Conservation (phyloP, 2,329 filamentous ascomycete species). For the Colletotrichum coccodes region DNA sequence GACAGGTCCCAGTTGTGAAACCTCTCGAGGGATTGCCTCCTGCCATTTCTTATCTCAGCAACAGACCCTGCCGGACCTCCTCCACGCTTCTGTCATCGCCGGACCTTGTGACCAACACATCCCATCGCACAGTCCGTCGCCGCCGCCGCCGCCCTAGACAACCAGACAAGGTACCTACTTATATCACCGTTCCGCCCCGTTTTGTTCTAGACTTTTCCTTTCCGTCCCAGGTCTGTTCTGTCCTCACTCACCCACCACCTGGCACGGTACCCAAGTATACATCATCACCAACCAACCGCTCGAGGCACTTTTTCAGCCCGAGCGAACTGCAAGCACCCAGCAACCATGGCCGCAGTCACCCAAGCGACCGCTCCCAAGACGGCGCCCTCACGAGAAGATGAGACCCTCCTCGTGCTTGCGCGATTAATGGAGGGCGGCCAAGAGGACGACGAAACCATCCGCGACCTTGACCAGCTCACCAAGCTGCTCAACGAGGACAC, state of each 20-base stretch:
- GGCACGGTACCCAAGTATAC: constrained; percentile 17
- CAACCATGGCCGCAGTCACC: constrained; percentile 46
- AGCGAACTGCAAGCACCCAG: neutral
- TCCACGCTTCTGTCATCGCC: constrained; percentile 29
- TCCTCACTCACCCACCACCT: constrained; percentile 25
- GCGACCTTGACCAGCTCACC: constrained; percentile 67
- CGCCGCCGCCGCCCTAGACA: constrained; percentile 15
- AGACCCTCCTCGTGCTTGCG: constrained; percentile 83
- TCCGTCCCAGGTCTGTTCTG: constrained; percentile 24
- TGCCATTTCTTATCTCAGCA: constrained; percentile 31
- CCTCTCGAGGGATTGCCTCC: constrained; percentile 11
- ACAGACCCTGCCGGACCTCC: constrained; percentile 18
- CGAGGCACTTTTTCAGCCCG: neutral
- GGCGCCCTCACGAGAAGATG: constrained; percentile 60
- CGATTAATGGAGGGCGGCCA: constrained; percentile 91
- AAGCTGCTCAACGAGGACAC: constrained; percentile 68
- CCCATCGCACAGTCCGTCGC: constrained; percentile 29
- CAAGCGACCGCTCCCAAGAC: constrained; percentile 42
- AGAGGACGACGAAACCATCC: constrained; percentile 78
- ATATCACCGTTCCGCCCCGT: constrained; percentile 23
- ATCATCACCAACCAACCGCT: constrained; percentile 6
- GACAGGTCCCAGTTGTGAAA: constrained; percentile 29
- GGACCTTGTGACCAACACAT: constrained; percentile 32
- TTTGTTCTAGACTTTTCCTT: constrained; percentile 23
- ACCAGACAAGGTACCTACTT: constrained; percentile 26